Percentiles rank a stretch among this genome's conserved stretches.
Conservation (phyloP, 2,329 filamentous ascomycete genomes). For the Furcasterigmium furcatum region DNA sequence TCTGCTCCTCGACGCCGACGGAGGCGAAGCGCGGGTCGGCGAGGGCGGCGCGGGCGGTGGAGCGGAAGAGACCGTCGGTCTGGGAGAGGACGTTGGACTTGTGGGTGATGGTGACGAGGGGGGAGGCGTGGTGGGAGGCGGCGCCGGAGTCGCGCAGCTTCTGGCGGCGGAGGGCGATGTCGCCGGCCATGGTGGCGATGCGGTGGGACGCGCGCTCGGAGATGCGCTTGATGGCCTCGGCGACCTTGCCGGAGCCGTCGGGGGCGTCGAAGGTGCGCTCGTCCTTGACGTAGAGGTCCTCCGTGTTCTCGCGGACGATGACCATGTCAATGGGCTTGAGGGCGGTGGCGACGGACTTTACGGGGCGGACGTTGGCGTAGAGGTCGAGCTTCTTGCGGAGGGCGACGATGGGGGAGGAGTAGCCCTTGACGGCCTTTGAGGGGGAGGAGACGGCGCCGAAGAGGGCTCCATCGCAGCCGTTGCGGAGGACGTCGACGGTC, state of each 20-base stretch:
- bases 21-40: constrained; percentile 58
- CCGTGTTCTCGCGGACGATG: constrained; percentile 97
- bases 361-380: constrained; percentile 95
- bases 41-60: constrained; percentile 72
- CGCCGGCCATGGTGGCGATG: constrained; percentile 90
- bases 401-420: constrained; percentile 94
- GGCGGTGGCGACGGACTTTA: constrained; percentile 73
- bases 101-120: constrained; percentile 94
- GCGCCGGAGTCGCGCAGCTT: constrained; percentile 64
- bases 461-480: constrained; percentile 91
- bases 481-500: constrained; percentile 84
- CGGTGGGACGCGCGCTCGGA: constrained; percentile 78
- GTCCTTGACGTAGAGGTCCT: constrained; percentile 97
- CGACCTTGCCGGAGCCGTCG: constrained; percentile 72
- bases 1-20: constrained; percentile 87
- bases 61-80: constrained; percentile 93
- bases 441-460: constrained; percentile 96
- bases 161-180: constrained; percentile 86
- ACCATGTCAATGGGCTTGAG: constrained; percentile 85
- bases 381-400: constrained; percentile 93
- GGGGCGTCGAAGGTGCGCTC: constrained; percentile 77
- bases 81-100: constrained; percentile 97
- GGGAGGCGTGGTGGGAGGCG: constrained; percentile 59
- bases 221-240: constrained; percentile 97
- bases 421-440: constrained; percentile 84